Evolutionary conservation across 2,329 filamentous ascomycete species (phyloP).

Genomic region (Botryotinia globosa): DNA sequence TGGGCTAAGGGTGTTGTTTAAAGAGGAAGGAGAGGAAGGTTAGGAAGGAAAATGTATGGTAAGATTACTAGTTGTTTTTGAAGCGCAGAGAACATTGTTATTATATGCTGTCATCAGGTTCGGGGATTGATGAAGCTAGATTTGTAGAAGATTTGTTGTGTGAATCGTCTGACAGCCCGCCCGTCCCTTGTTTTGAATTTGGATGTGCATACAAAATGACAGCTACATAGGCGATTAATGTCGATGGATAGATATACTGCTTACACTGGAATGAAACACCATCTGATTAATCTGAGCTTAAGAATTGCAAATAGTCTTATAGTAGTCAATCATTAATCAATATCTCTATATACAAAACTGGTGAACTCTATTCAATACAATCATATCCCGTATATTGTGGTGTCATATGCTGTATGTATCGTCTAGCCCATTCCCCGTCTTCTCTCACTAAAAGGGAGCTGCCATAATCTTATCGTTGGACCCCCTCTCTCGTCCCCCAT

Average conservation of each 20-base stretch:
- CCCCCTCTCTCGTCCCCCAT: not conserved
- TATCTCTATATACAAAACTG: not conserved
- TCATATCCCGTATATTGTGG: slow-evolving; percentile 3
- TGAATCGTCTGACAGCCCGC: too few relatives aligned
- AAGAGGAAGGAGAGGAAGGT: too few relatives aligned
- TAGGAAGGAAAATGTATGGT: too few relatives aligned
- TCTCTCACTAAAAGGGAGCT: not conserved
- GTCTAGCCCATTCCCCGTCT: not conserved
- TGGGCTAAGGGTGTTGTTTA: slow-evolving; percentile 14
- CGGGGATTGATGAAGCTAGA: not conserved
- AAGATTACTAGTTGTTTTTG: not conserved
- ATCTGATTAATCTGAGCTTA: not conserved
- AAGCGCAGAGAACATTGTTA: not conserved
- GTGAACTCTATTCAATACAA: not conserved
- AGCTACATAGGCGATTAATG: too few relatives aligned
- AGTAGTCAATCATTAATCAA: not conserved
- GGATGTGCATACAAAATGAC: too few relatives aligned
- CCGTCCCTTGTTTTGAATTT: too few relatives aligned
- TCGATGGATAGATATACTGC: not conserved
- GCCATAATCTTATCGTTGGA: not conserved
- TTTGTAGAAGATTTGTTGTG: not conserved
- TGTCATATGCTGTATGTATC: not conserved
- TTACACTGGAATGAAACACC: not conserved
- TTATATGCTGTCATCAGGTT: not conserved
- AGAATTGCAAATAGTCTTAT: not conserved